phyloP scores from a whole-genome alignment of 2,329 filamentous ascomycete species.

The Gremmenia infestans region DNA sequence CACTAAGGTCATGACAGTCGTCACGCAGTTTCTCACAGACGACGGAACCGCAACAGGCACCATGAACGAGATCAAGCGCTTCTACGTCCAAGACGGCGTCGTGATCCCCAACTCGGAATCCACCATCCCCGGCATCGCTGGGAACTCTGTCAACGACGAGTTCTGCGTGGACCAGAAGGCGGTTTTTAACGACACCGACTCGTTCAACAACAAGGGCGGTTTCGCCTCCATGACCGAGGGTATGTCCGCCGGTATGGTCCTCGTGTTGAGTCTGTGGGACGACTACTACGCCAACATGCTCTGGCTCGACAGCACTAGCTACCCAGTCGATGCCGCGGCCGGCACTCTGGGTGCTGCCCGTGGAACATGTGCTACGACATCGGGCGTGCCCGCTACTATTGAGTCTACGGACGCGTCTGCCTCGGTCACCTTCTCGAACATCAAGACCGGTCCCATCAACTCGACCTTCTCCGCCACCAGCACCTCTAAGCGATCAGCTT shows the following conservation, averaged over 20 bases:
- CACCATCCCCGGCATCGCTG: slow-evolving; percentile 39
- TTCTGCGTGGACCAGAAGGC: slow-evolving; percentile 52
- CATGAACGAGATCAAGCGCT: slow-evolving; percentile 47
- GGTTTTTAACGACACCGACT: slow-evolving; percentile 46
- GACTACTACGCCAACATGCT: slow-evolving; percentile 59
- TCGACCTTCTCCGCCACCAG: slow-evolving; percentile 17
- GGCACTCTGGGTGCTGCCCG: slow-evolving; percentile 44
- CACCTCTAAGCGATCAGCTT: background rate
- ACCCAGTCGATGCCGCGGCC: slow-evolving; percentile 43
- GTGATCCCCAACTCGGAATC: slow-evolving; percentile 46
- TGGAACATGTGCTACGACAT: slow-evolving; percentile 47
- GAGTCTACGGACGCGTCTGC: slow-evolving; percentile 42
- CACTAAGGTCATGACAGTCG: slow-evolving; percentile 47
- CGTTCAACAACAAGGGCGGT: slow-evolving; percentile 52
- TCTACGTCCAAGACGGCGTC: slow-evolving; percentile 50
- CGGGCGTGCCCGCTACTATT: slow-evolving; percentile 46
- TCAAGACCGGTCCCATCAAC: slow-evolving; percentile 27
- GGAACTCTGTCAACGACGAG: slow-evolving; percentile 47
- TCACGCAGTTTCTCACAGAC: slow-evolving; percentile 53
- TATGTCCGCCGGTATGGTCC: slow-evolving; percentile 43
- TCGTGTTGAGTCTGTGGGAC: slow-evolving; percentile 56
- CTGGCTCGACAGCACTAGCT: slow-evolving; percentile 64
- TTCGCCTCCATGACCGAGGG: slow-evolving; percentile 49
- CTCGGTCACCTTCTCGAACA: slow-evolving; percentile 33
- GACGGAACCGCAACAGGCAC: slow-evolving; percentile 43